Percentiles rank a stretch among this genome's conserved stretches.
Conservation (phyloP, 2,329 filamentous ascomycete genomes). For the Botrytis squamosa region DNA sequence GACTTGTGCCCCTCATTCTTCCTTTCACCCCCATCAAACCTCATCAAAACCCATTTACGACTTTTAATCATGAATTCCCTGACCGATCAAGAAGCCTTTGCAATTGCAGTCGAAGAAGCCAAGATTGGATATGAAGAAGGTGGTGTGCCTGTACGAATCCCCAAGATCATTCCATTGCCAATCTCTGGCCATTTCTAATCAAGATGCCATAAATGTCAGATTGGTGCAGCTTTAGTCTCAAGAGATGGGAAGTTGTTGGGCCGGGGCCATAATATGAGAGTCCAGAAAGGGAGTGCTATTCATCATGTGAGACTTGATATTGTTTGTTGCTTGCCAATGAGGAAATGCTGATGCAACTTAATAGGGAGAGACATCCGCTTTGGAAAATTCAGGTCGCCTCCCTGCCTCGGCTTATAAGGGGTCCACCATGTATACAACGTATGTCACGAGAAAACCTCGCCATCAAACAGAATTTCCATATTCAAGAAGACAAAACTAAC, state of each 20-base stretch:
- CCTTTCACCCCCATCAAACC: neutral
- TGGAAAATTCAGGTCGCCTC: conserved; percentile 71
- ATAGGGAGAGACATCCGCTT: conserved; percentile 74
- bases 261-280: conserved; percentile 71
- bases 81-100: conserved; percentile 45
- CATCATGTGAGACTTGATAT: conserved; percentile 58
- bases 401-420: conserved; percentile 67
- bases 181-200: neutral
- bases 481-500: neutral
- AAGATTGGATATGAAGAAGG: conserved; percentile 47
- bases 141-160: conserved; percentile 46
- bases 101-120: conserved; percentile 50
- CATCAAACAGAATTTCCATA: neutral
- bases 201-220: conserved; percentile 38
- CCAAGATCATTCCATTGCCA: neutral
- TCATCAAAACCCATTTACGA: neutral
- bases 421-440: conserved; percentile 78
- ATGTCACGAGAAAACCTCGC: neutral
- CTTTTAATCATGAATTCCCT: conserved; percentile 3
- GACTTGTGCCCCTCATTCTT: neutral
- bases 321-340: neutral
- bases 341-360: neutral
- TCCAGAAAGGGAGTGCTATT: conserved; percentile 69
- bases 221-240: conserved; percentile 60
- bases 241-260: conserved; percentile 69